Evolutionary conservation across 306 rosid genomes (phyloP).

Genomic region (Pterocarpus macrocarpus): DNA sequence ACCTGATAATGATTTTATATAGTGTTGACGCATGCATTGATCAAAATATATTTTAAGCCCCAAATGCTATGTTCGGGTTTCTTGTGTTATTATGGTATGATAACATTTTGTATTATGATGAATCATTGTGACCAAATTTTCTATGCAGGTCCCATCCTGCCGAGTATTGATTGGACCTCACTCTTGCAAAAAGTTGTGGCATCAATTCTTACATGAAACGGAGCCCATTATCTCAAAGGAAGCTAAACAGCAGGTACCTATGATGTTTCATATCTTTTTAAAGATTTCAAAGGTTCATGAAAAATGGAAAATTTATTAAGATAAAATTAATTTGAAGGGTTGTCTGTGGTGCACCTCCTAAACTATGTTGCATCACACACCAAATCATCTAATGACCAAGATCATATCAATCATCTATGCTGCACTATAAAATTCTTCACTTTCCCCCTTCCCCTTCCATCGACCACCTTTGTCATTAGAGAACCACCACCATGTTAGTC

Average conservation of each 20-base stretch:
- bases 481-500: not conserved
- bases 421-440: not conserved
- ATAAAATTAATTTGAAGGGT: not conserved
- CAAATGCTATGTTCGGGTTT: slow-evolving; percentile 1
- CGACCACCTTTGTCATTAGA: not conserved
- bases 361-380: not conserved
- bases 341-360: too few species aligned
- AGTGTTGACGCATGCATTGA: slow-evolving; percentile 7
- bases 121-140: slow-evolving; percentile 27
- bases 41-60: not conserved
- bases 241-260: slow-evolving; percentile 86
- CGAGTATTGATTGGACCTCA: slow-evolving; percentile 83
- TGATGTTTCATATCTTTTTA: slow-evolving; percentile 36
- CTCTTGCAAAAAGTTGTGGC: slow-evolving; percentile 88
- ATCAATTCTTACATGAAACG: slow-evolving; percentile 83
- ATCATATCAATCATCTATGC: not conserved
- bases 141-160: slow-evolving; percentile 67
- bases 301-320: not conserved
- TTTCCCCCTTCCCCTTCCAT: too few species aligned
- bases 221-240: slow-evolving; percentile 84
- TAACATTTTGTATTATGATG: slow-evolving; percentile 32
- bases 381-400: too few species aligned
- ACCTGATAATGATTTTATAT: slow-evolving; percentile 19
- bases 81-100: slow-evolving; percentile 24
- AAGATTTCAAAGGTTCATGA: not conserved